These are phyloP conservation scores for Parsonsia alboflavescens DNA, from an alignment of 257 asterid species.

Conservation along the genomic window DNA sequence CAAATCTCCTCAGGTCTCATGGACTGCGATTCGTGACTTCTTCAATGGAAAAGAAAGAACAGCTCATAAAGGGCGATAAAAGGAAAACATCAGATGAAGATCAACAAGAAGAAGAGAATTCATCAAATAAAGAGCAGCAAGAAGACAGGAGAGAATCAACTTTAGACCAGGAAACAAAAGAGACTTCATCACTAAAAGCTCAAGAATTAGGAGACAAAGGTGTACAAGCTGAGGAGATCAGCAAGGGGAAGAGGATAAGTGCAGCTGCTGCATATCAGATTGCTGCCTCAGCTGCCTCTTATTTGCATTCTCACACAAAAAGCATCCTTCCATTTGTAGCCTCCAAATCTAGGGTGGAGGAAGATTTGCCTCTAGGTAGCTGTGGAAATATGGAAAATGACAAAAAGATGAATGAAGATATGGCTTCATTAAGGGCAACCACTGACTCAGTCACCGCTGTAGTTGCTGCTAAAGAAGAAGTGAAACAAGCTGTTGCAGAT, in stretches of 20 bases:
- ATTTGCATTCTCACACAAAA: constrained; percentile 74
- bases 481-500: constrained; percentile 96
- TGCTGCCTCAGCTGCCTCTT: constrained; percentile 96
- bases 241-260: constrained; percentile 33
- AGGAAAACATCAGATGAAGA: constrained; percentile 43
- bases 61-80: constrained; percentile 42
- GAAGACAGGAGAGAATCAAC: constrained; percentile 13
- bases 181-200: constrained; percentile 19
- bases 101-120: constrained; percentile 29
- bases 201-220: constrained; percentile 22
- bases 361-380: constrained; percentile 20
- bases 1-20: constrained; percentile 52
- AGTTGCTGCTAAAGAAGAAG: constrained; percentile 97
- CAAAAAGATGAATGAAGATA: constrained; percentile 38
- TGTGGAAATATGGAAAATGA: constrained; percentile 14
- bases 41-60: constrained; percentile 78
- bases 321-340: constrained; percentile 60
- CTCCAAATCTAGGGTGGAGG: constrained; percentile 29
- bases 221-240: constrained; percentile 19
- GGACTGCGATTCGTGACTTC: constrained; percentile 64
- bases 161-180: constrained; percentile 33
- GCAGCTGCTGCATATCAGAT: constrained; percentile 72
- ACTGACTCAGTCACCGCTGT: constrained; percentile 89
- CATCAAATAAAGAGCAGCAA: background rate
- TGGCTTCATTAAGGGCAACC: constrained; percentile 75